These are phyloP conservation scores for Caulochytrium protostelioides DNA, from an alignment of 371 early-diverging fungal species.

Conservation along the genomic window DNA sequence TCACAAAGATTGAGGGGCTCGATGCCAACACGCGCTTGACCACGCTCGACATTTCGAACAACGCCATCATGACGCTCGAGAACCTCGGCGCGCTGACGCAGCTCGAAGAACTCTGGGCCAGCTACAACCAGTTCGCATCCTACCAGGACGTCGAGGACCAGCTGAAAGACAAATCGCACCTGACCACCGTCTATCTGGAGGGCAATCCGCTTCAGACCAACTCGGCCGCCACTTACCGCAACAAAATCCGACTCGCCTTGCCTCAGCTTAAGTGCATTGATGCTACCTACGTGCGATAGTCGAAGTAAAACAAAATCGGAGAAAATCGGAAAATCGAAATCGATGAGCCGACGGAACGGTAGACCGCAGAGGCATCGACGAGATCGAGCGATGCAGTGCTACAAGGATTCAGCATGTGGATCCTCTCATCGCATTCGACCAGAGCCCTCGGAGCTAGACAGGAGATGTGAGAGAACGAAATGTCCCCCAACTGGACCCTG, in stretches of 20 bases:
- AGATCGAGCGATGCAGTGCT: no score
- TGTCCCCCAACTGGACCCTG: no score
- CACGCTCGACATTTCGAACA: slow-evolving; percentile 64
- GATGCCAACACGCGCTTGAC: slow-evolving; percentile 45
- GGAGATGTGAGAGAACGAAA: no score
- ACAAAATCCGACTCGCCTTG: slow-evolving; percentile 62
- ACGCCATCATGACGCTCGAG: slow-evolving; percentile 52
- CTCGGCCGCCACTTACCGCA: slow-evolving; percentile 56
- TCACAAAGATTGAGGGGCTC: slow-evolving; percentile 50
- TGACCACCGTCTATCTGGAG: slow-evolving; percentile 80
- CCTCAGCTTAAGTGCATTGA: slow-evolving; percentile 81
- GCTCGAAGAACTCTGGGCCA: slow-evolving; percentile 82
- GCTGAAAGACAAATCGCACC: slow-evolving; percentile 18
- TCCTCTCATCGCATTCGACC: no score
- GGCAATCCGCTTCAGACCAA: slow-evolving; percentile 70
- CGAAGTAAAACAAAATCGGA: no score
- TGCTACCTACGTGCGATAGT: slow-evolving; percentile 39
- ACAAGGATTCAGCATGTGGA: no score
- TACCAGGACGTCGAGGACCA: slow-evolving; percentile 55
- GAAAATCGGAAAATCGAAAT: no score
- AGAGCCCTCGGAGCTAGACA: no score
- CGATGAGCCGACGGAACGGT: no score
- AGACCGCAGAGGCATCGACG: no score
- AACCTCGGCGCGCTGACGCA: slow-evolving; percentile 40
- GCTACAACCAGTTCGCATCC: slow-evolving; percentile 50